Evolutionary conservation across 2,329 filamentous ascomycete genomes (phyloP).

Genomic region (Onygenales sp.): DNA sequence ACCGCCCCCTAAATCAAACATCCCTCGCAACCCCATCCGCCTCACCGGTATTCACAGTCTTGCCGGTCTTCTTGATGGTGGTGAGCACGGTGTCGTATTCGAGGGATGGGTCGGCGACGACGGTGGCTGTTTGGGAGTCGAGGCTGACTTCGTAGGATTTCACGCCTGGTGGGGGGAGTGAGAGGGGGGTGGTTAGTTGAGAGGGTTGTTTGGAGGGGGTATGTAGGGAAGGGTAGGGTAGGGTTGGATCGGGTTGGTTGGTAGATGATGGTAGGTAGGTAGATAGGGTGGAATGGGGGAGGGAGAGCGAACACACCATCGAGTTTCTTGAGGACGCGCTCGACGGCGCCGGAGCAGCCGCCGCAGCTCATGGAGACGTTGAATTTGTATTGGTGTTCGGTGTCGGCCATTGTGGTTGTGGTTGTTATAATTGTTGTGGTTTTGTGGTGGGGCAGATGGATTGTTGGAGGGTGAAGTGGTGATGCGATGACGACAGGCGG

Average conservation of each 20-base stretch:
- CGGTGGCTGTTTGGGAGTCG: constrained; percentile 70
- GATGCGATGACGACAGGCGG: not conserved
- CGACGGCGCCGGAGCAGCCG: constrained; percentile 90
- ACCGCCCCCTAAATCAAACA: constrained; percentile 17
- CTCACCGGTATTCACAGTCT: constrained; percentile 65
- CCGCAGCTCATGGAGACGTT: constrained; percentile 88
- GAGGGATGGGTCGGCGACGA: constrained; percentile 60
- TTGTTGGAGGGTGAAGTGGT: not conserved
- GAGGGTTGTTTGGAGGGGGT: not conserved
- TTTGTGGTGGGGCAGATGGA: not conserved
- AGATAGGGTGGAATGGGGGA: not conserved
- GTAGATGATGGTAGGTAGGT: not conserved
- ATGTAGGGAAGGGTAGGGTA: constrained; percentile 1
- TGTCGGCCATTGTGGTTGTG: constrained; percentile 11
- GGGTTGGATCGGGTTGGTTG: too few species aligned
- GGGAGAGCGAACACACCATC: constrained; percentile 52
- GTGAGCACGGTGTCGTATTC: constrained; percentile 71
- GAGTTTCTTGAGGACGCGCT: constrained; percentile 84
- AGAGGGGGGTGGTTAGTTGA: not conserved
- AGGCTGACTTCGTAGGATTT: constrained; percentile 81
- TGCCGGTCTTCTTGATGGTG: constrained; percentile 92
- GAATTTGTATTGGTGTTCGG: constrained; percentile 89
- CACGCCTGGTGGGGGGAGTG: constrained; percentile 50
- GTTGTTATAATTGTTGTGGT: not conserved
- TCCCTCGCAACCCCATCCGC: constrained; percentile 32